Evolutionary conservation across 192 early-diverging fungal species (phyloP), one percentile per base, ranked within the genome.

Genomic region (Bifiguratus adelaidae): DNA sequence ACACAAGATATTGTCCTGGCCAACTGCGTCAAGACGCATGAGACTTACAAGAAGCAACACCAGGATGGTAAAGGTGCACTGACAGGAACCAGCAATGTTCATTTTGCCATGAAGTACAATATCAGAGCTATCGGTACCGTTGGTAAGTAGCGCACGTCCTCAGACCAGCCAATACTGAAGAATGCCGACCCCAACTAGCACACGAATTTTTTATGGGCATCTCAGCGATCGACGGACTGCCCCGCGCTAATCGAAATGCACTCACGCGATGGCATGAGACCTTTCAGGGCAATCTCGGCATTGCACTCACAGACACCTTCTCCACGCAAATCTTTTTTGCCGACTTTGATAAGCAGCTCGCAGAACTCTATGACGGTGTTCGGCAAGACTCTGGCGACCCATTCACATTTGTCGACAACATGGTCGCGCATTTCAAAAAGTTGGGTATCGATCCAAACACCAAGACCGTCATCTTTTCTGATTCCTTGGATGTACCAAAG

Each of bases 171-270:
- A n/a, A n/a, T n/a, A n/a, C n/a, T n/a, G n/a, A n/a, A n/a, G n/a
- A n/a, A n/a, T n/a, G n/a, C n/a, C n/a, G n/a, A n/a, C n/a, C n/a
- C n/a, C n/a, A n/a, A n/a, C n/a, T n/a, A 53, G 85, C 82, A 2
- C 85, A 88, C 47, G 85, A 88, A 42, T 86, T 78, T 72, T 80
- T 72, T 48, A 87, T 87, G 85, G 85, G 66, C 0, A 61, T 79
- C 18, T 80, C 83, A 5, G 84, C 80, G 0, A 41, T 88, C 13
- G 70, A 76, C 27, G 69, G 69, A n/a, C 69, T 77, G 8, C 48
- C 62, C 19, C 52, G 70, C 19, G 86, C 73, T 3, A 86, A 87
- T 47, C 50, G 56, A 16, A 58, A 67, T 29, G 74, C 85, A 4
- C 44, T 87, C 7, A 41, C 55, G 9, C 72, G 67, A 24, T 88